Percentiles rank a stretch among this genome's conserved stretches.
These are phyloP conservation scores for Alternaria gaisen DNA, from an alignment of 2,329 filamentous ascomycete species.

Conservation along the genomic window DNA sequence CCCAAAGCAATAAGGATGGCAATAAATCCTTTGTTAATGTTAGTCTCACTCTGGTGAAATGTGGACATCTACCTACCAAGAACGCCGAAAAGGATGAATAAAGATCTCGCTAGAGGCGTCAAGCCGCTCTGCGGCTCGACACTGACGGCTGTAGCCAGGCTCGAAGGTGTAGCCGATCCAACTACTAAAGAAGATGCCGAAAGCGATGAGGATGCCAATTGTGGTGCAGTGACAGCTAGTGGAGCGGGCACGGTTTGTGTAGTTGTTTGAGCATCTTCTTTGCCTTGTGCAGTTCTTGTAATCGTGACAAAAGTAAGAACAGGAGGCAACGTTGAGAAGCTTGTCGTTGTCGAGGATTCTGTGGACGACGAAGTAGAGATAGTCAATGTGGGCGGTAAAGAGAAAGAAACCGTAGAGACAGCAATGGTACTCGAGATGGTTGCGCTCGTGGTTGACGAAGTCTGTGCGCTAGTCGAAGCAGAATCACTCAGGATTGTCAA, in stretches of 20 bases:
- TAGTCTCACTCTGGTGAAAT: not conserved
- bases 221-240: not conserved
- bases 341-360: not conserved
- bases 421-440: not conserved
- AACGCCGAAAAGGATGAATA: slow-evolving; percentile 21
- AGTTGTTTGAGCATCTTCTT: slow-evolving; percentile 6
- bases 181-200: not conserved
- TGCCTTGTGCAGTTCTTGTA: slow-evolving; percentile 8
- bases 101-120: slow-evolving; percentile 12
- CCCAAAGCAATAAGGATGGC: slow-evolving; percentile 16
- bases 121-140: slow-evolving; percentile 7
- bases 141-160: not conserved
- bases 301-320: slow-evolving; percentile 13
- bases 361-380: not conserved
- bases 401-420: not conserved
- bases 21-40: slow-evolving; percentile 9
- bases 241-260: not conserved
- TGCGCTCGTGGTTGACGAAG: not conserved
- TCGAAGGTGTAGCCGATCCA: not conserved
- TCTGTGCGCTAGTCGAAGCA: not conserved
- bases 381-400: not conserved
- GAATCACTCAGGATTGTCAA: not conserved
- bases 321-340: not conserved
- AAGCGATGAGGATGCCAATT: not conserved
- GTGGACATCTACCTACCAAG: slow-evolving; percentile 3